A percentile compares a stretch with the other conserved stretches of the same genome.
Evolutionary conservation across 352 stramenopile genomes (phyloP).

Genomic region (Globisporangium ultimum): DNA sequence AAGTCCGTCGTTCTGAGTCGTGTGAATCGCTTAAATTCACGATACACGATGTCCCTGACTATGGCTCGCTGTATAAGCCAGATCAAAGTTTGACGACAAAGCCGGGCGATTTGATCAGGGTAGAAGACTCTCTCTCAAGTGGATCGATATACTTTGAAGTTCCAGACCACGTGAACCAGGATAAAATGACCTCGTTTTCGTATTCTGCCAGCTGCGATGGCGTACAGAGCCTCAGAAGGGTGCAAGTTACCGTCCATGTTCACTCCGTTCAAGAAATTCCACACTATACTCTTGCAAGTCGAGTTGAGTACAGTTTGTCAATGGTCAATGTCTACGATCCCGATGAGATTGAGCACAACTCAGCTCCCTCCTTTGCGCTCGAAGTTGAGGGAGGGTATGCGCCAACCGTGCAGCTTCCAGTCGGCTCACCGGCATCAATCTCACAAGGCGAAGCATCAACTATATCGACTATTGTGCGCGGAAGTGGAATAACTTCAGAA

Average conservation of each 20-base stretch:
- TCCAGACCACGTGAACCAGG: slow-evolving; percentile 1
- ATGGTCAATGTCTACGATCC: slow-evolving; percentile 20
- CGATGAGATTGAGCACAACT: slow-evolving; percentile 34
- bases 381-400: slow-evolving; percentile 12
- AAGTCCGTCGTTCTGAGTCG: not conserved
- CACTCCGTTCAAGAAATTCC: slow-evolving; percentile 13
- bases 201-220: slow-evolving; percentile 10
- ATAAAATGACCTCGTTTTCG: slow-evolving; percentile 10
- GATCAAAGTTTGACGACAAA: not conserved
- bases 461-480: slow-evolving; percentile 1
- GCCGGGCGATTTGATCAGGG: not conserved
- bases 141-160: slow-evolving; percentile 11
- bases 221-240: not conserved
- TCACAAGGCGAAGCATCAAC: not conserved
- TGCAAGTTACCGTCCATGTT: slow-evolving; percentile 4
- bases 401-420: slow-evolving; percentile 9
- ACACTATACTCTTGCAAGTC: slow-evolving; percentile 19
- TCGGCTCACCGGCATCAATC: slow-evolving; percentile 3
- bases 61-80: slow-evolving; percentile 6
- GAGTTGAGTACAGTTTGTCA: slow-evolving; percentile 19
- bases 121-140: not conserved
- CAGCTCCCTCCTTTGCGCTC: slow-evolving; percentile 17
- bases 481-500: slow-evolving; percentile 11
- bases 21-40: slow-evolving; percentile 6
- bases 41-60: slow-evolving; percentile 13